A percentile compares a stretch with the other conserved stretches of the same genome.
Evolutionary conservation across 177 flowering plant species (phyloP).

Genomic region (Vitis hybrid): DNA sequence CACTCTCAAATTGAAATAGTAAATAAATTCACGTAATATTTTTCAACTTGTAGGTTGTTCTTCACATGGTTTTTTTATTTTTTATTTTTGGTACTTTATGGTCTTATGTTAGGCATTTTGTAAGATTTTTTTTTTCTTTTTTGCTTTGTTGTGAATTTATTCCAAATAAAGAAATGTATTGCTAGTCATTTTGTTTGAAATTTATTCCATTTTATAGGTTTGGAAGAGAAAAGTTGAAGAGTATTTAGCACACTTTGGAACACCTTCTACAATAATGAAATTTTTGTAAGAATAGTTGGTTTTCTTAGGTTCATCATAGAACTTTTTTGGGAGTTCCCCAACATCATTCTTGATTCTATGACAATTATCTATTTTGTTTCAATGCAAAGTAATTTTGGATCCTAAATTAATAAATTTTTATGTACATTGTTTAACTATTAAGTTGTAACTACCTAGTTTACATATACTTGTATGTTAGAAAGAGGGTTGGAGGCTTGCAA

Average conservation of each 20-base stretch:
- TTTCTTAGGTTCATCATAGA: too few species aligned
- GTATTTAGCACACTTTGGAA: conserved; percentile 89
- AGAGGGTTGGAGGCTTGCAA: conserved; percentile 96
- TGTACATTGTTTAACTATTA: too few species aligned
- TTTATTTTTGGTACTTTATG: not conserved
- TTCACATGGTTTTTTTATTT: too few species aligned
- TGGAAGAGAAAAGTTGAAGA: conserved; percentile 99
- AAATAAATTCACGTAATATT: not conserved
- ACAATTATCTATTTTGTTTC: too few species aligned
- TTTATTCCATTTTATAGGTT: conserved; percentile 38
- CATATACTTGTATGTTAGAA: conserved; percentile 4
- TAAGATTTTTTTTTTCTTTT: not conserved
- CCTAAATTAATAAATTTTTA: too few species aligned
- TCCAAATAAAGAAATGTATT: not conserved
- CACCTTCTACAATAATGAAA: conserved; percentile 68
- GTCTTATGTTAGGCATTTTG: not conserved
- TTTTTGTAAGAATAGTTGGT: too few species aligned
- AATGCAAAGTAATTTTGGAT: too few species aligned
- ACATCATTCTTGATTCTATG: too few species aligned
- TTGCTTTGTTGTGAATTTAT: not conserved
- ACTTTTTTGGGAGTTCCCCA: too few species aligned
- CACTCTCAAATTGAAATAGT: too few species aligned
- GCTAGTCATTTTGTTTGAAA: not conserved
- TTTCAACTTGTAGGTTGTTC: not conserved
- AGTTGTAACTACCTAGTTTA: not conserved